Evolutionary conservation across 192 early-diverging fungal genomes (phyloP).

Genomic region (Pilobolus umbonatus): DNA sequence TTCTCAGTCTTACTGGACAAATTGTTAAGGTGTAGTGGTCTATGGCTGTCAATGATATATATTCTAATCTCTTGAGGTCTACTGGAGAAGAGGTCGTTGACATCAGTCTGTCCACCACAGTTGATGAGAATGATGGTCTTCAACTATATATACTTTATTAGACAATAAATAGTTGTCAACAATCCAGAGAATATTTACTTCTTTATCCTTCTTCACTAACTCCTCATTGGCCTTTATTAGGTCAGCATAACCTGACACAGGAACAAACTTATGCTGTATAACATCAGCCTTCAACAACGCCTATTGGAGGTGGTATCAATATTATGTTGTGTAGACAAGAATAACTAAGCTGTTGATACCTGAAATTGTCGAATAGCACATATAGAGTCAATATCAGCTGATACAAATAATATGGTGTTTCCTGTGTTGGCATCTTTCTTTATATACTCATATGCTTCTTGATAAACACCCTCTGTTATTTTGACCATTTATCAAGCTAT

Average conservation of each 20-base stretch:
- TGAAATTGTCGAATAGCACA: conserved; percentile 78
- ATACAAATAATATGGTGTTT: conserved; percentile 67
- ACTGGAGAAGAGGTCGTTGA: too few species aligned
- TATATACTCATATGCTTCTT: conserved; percentile 53
- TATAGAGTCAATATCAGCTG: conserved; percentile 74
- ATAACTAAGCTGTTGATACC: conserved; percentile 31
- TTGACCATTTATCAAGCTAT: conserved; percentile 42
- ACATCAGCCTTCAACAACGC: conserved; percentile 74
- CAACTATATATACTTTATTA: conserved; percentile 42
- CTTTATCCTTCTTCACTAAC: conserved; percentile 45
- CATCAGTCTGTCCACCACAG: conserved; percentile 80
- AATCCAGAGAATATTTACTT: conserved; percentile 44
- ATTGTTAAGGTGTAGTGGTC: conserved; percentile 84
- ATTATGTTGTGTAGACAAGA: neutral
- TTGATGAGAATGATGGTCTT: conserved; percentile 79
- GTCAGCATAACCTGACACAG: conserved; percentile 65
- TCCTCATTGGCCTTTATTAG: conserved; percentile 48
- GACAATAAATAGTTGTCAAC: neutral
- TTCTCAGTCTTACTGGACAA: conserved; percentile 65
- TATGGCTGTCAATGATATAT: conserved; percentile 82
- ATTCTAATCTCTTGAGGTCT: conserved; percentile 62
- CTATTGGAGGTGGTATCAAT: conserved; percentile 29
- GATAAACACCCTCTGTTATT: conserved; percentile 41
- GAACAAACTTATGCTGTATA: conserved; percentile 77
- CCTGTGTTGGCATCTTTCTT: conserved; percentile 34